These are phyloP conservation scores for Pisolithus albus DNA, from an alignment of 768 basidiomycete genomes.

Conservation along the genomic window DNA sequence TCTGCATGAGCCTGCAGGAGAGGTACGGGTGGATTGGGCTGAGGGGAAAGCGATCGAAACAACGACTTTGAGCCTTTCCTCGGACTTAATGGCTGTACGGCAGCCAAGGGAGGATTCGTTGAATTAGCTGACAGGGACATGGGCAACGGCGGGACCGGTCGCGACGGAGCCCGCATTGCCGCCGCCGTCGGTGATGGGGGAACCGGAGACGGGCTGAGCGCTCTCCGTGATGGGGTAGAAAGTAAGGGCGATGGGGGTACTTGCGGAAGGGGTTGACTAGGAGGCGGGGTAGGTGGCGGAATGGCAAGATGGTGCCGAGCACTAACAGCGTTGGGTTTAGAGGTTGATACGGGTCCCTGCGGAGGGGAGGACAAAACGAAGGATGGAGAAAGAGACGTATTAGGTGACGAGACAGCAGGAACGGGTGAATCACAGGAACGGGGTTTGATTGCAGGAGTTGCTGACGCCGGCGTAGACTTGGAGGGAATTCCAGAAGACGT, in stretches of 20 bases:
- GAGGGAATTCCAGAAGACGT: slow-evolving; percentile 4
- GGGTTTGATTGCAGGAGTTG: slow-evolving; percentile 3
- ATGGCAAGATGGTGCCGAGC: slow-evolving; percentile 24
- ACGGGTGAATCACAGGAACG: slow-evolving; percentile 3
- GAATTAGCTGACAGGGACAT: background rate
- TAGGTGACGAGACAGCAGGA: slow-evolving; percentile 14
- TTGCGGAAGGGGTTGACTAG: slow-evolving; percentile 25
- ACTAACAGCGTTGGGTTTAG: slow-evolving; percentile 8
- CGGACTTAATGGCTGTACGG: slow-evolving; percentile 12
- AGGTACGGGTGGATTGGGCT: slow-evolving; percentile 7
- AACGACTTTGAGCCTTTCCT: slow-evolving; percentile 14
- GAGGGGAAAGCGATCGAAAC: slow-evolving; percentile 13
- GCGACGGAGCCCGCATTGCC: slow-evolving; percentile 8
- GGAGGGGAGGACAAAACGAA: background rate
- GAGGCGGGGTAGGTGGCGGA: slow-evolving; percentile 26
- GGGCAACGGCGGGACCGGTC: slow-evolving; percentile 12
- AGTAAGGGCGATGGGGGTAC: slow-evolving; percentile 16
- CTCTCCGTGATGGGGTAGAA: background rate
- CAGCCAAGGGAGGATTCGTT: background rate
- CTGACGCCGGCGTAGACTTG: slow-evolving; percentile 4
- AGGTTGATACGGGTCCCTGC: background rate
- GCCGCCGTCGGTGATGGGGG: slow-evolving; percentile 3
- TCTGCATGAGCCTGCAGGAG: background rate
- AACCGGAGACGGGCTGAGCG: background rate
- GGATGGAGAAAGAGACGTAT: slow-evolving; percentile 14